Evolutionary conservation across 2,329 filamentous ascomycete species (phyloP).

Genomic region (Blastomyces gilchristii): DNA sequence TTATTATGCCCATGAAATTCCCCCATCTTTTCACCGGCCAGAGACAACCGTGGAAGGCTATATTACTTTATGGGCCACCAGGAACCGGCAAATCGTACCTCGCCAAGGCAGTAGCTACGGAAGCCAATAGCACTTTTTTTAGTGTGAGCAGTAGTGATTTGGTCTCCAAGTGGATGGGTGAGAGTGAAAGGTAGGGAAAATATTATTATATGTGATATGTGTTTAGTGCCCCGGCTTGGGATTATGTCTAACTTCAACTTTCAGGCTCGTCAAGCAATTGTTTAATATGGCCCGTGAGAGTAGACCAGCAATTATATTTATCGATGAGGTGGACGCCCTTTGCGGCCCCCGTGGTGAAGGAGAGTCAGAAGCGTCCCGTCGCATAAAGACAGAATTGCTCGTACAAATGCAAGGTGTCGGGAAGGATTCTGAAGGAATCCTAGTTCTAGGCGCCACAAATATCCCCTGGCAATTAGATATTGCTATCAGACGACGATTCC

Average conservation of each 20-base stretch:
- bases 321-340: constrained; percentile 93
- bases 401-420: constrained; percentile 99
- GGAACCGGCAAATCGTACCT: constrained; percentile 97
- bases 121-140: constrained; percentile 98
- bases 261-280: constrained; percentile 82
- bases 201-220: background rate
- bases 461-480: constrained; percentile 98
- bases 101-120: constrained; percentile 93
- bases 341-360: constrained; percentile 89
- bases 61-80: constrained; percentile 87
- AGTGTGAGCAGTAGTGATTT: constrained; percentile 94
- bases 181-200: constrained; percentile 70
- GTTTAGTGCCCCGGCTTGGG: background rate
- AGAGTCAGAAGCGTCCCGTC: constrained; percentile 90
- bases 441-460: constrained; percentile 93
- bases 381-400: constrained; percentile 96
- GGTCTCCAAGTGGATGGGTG: constrained; percentile 99
- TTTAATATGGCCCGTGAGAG: constrained; percentile 98
- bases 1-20: constrained; percentile 96
- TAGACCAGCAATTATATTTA: constrained; percentile 96
- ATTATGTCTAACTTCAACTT: background rate
- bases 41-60: constrained; percentile 96
- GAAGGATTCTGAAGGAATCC: constrained; percentile 83
- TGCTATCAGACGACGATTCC: constrained; percentile 91
- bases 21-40: constrained; percentile 93